phyloP scores from a whole-genome alignment of 805 yeast genomes.

The Candida peoriensis region DNA sequence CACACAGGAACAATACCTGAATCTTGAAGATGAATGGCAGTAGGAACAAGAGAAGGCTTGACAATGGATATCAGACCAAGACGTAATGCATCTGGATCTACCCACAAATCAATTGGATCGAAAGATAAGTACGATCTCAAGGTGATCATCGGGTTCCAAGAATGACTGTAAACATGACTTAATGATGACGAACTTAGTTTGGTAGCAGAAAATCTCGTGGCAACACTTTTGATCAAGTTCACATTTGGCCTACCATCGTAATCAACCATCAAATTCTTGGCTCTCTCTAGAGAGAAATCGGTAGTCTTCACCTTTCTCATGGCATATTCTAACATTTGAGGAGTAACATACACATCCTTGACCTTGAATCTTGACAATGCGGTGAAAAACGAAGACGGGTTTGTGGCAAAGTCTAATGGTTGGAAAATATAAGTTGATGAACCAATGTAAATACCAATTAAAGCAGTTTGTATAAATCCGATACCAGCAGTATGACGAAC shows the following conservation, averaged over 20 bases:
- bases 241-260: slow-evolving; percentile 71
- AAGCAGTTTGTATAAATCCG: slow-evolving; percentile 82
- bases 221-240: slow-evolving; percentile 49
- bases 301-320: slow-evolving; percentile 54
- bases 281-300: slow-evolving; percentile 45
- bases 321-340: slow-evolving; percentile 77
- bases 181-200: slow-evolving; percentile 64
- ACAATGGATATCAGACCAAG: slow-evolving; percentile 82
- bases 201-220: slow-evolving; percentile 58
- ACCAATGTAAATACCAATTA: slow-evolving; percentile 83
- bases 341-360: slow-evolving; percentile 80
- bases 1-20: slow-evolving; percentile 96
- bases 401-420: slow-evolving; percentile 69
- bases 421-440: slow-evolving; percentile 78
- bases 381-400: slow-evolving; percentile 67
- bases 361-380: slow-evolving; percentile 72
- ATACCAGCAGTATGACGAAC: slow-evolving; percentile 80
- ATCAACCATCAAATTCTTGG: slow-evolving; percentile 81
- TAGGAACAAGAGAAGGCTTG: slow-evolving; percentile 63
- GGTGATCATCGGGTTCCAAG: slow-evolving; percentile 76
- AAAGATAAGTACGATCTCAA: slow-evolving; percentile 83
- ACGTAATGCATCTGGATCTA: slow-evolving; percentile 85
- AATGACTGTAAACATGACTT: slow-evolving; percentile 73
- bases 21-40: slow-evolving; percentile 78
- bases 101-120: slow-evolving; percentile 80